phyloP scores from a whole-genome alignment of 495 filamentous ascomycete genomes.

The Aspergillus diversus region DNA sequence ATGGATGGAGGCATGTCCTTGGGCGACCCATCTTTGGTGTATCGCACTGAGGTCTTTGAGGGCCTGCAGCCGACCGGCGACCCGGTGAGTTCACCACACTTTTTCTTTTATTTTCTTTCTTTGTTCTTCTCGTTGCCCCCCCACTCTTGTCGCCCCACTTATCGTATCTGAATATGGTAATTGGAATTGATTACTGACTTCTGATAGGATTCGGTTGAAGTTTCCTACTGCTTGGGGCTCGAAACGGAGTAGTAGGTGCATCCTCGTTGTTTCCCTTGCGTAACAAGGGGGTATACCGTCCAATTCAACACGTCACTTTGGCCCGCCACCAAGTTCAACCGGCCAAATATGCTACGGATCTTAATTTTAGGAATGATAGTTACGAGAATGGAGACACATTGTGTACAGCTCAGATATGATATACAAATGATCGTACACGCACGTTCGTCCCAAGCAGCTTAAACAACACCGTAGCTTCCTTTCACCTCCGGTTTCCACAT shows the following conservation, averaged over 20 bases:
- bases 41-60: slow-evolving; percentile 13
- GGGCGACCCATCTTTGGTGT: slow-evolving; percentile 13
- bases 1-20: neutral
- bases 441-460: no score
- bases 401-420: neutral
- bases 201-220: slow-evolving; percentile 1
- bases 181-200: neutral
- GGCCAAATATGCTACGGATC: no score
- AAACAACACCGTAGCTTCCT: no score
- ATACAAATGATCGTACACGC: neutral
- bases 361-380: no score
- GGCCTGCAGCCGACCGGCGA: slow-evolving; percentile 13
- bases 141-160: no score
- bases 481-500: no score
- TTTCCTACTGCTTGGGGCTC: neutral
- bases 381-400: no score
- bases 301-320: no score
- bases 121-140: neutral
- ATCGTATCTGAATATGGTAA: no score
- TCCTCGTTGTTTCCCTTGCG: no score
- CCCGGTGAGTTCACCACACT: neutral
- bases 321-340: no score
- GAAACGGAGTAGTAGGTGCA: neutral
- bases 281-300: no score
- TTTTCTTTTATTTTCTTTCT: neutral